Conservation (phyloP, 805 yeast species). For the Cyberlindnera xylosilytica region DNA sequence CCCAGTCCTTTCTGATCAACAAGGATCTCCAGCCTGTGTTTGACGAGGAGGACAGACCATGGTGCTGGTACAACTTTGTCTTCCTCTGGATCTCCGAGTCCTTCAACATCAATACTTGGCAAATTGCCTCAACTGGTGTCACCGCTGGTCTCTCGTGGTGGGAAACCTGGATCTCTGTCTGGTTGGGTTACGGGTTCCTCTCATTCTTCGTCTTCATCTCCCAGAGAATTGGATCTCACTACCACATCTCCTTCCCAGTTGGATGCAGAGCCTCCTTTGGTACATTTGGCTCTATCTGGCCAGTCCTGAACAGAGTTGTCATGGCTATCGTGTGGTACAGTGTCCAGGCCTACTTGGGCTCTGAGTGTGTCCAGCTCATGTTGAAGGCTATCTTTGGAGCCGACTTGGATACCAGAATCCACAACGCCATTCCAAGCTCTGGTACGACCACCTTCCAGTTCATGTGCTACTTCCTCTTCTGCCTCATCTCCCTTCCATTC, state of each 20-base stretch:
- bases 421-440: constrained; percentile 53
- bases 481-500: constrained; percentile 77
- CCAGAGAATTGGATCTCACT: constrained; percentile 75
- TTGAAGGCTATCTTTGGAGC: constrained; percentile 71
- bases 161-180: constrained; percentile 86
- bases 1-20: constrained; percentile 68
- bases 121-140: constrained; percentile 85
- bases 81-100: constrained; percentile 89
- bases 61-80: constrained; percentile 82
- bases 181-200: constrained; percentile 76
- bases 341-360: constrained; percentile 83
- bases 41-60: constrained; percentile 67
- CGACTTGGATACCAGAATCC: constrained; percentile 58
- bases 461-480: constrained; percentile 75
- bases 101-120: constrained; percentile 88
- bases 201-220: constrained; percentile 68
- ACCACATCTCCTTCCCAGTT: constrained; percentile 85
- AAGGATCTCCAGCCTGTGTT: constrained; percentile 72
- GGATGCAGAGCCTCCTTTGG: constrained; percentile 82
- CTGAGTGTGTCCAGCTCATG: constrained; percentile 78
- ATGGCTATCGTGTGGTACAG: constrained; percentile 89
- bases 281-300: constrained; percentile 84
- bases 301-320: constrained; percentile 80
- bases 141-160: constrained; percentile 81
- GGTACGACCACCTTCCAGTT: constrained; percentile 72